Evolutionary conservation across 1,284 basidiomycete species (phyloP).

Genomic region (Puccinia coronata): DNA sequence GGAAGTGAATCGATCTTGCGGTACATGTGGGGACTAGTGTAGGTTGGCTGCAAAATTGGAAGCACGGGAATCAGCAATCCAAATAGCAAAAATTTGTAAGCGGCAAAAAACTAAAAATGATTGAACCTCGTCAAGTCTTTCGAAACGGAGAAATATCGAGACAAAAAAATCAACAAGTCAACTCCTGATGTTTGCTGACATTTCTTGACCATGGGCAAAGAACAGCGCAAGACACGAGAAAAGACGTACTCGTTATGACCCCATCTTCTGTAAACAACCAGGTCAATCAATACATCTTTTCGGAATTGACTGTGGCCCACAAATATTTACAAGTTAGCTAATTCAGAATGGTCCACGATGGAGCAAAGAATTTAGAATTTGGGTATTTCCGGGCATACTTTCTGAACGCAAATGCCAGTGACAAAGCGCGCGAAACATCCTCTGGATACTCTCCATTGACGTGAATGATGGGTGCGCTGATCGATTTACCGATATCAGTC

Average conservation of each 20-base stretch:
- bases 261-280: slow-evolving; percentile 75
- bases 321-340: not conserved
- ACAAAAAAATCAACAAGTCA: not conserved
- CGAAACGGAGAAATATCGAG: not conserved
- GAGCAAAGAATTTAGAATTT: not conserved
- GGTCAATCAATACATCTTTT: slow-evolving; percentile 65
- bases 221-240: not conserved
- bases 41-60: slow-evolving; percentile 16
- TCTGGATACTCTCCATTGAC: slow-evolving; percentile 81
- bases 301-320: slow-evolving; percentile 51
- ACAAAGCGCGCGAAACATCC: slow-evolving; percentile 76
- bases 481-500: slow-evolving; percentile 85
- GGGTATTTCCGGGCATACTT: slow-evolving; percentile 58
- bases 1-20: slow-evolving; percentile 73
- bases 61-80: not conserved
- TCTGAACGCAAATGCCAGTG: slow-evolving; percentile 75
- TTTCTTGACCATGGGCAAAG: not conserved
- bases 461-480: slow-evolving; percentile 82
- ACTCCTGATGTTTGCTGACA: not conserved
- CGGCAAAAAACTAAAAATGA: not conserved
- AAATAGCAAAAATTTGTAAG: not conserved
- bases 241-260: slow-evolving; percentile 72
- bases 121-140: slow-evolving; percentile 66
- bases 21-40: slow-evolving; percentile 66
- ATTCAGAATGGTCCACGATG: not conserved